phyloP scores from a whole-genome alignment of 108 stramenopile species.

The Asterionellopsis glacialis region DNA sequence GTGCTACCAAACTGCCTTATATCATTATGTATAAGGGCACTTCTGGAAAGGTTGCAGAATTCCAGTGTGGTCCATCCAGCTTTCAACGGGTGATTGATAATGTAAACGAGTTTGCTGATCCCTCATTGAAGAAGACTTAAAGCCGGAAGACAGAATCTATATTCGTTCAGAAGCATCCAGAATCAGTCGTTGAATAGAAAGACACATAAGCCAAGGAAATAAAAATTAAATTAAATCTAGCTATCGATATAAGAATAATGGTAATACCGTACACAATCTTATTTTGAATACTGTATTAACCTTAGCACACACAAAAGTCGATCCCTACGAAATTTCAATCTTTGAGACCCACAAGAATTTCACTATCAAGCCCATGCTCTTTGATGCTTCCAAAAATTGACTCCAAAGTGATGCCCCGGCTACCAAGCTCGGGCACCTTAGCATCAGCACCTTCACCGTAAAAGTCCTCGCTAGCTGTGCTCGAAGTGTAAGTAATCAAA shows the following conservation, averaged over 20 bases:
- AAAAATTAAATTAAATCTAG: not conserved
- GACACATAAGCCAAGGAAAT: too few relatives aligned
- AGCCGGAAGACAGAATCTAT: too few relatives aligned
- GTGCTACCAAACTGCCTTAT: too few relatives aligned
- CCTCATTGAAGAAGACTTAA: too few relatives aligned
- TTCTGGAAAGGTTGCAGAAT: too few relatives aligned
- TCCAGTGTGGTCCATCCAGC: too few relatives aligned
- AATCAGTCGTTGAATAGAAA: too few relatives aligned
- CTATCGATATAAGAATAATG: not conserved
- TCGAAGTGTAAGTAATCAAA: conserved; percentile 80
- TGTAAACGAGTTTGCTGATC: too few relatives aligned
- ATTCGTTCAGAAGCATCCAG: too few relatives aligned
- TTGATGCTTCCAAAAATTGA: conserved; percentile 72
- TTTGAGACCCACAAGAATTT: conserved; percentile 58
- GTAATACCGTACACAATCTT: not conserved
- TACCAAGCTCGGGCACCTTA: conserved; percentile 75
- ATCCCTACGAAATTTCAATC: conserved; percentile 20
- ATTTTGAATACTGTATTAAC: not conserved
- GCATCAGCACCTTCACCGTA: conserved; percentile 77
- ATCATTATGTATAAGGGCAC: too few relatives aligned
- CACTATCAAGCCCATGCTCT: conserved; percentile 40
- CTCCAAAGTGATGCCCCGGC: conserved; percentile 50
- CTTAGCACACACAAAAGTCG: not conserved
- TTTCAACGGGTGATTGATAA: too few relatives aligned
- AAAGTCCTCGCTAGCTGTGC: conserved; percentile 74